A percentile compares a stretch with the other conserved stretches of the same genome.
Evolutionary conservation across 1,284 basidiomycete species (phyloP).

Genomic region (Cutaneotrichosporon arboriforme): DNA sequence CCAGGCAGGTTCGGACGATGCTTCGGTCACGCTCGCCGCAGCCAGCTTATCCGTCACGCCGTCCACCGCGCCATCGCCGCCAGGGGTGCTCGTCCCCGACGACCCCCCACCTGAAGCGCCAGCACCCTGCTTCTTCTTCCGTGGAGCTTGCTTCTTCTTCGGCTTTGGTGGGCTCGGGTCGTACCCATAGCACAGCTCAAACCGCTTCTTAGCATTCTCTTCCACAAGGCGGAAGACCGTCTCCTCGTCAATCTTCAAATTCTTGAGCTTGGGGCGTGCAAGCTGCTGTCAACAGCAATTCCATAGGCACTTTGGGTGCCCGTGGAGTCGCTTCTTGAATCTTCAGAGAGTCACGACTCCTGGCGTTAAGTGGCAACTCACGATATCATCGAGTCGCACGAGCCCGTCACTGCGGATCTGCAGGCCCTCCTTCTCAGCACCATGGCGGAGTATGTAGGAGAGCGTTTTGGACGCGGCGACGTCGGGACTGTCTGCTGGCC

Average conservation of each 20-base stretch:
- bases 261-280: slow-evolving; percentile 54
- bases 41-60: background rate
- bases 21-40: background rate
- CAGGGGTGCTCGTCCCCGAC: slow-evolving; percentile 2
- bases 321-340: no score
- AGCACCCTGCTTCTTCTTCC: slow-evolving; percentile 17
- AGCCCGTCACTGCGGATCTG: slow-evolving; percentile 73
- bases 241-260: slow-evolving; percentile 52
- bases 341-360: background rate
- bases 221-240: slow-evolving; percentile 66
- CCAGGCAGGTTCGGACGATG: slow-evolving; percentile 4
- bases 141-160: slow-evolving; percentile 19
- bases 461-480: slow-evolving; percentile 66
- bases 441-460: slow-evolving; percentile 78
- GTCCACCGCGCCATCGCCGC: slow-evolving; percentile 7
- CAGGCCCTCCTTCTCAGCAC: slow-evolving; percentile 68
- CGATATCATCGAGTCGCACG: slow-evolving; percentile 65
- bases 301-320: no score
- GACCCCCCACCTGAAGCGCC: background rate
- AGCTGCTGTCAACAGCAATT: slow-evolving; percentile 48
- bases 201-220: slow-evolving; percentile 71
- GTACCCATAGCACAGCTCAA: slow-evolving; percentile 60
- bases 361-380: slow-evolving; percentile 48
- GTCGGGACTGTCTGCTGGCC: slow-evolving; percentile 49
- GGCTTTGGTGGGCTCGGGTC: slow-evolving; percentile 46